Base-by-base conservation (phyloP, 2,329 filamentous ascomycete genomes). In the Alternaria incomplexa region DNA sequence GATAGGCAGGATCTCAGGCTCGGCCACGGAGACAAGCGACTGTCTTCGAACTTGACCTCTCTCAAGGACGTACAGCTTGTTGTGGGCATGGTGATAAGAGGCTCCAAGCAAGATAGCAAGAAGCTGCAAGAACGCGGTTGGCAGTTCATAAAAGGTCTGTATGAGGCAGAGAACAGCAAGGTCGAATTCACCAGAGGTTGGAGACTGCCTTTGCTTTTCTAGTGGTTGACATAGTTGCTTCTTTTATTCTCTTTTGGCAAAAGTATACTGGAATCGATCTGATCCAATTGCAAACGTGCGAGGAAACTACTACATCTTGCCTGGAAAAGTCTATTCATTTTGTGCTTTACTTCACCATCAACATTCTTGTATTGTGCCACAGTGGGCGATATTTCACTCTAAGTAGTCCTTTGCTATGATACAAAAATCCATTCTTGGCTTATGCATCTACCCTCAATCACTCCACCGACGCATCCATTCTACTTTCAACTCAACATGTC, bases 311-410 rank as follows among this genome's bases (percentile, higher is more conserved):
- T 13, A 15, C 30, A 36, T 5, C 32, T n/a, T 40, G 2, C 15
- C 32, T 1, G 4, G 2, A 17, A 40, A 10, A 40, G 7, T 6
- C 32, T 40, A 1, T 40, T 40, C 9, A 40, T 11, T 6, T 17
- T 0, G n/a, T 2, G 0, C 17, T 2, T 10, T 5, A 3, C 1
- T n/a, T n/a, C n/a, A n/a, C n/a, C n/a, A 32, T 13, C 30, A 32
- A 1, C 5, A 5, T 30, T 12, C 1, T 11, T 30, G 12, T 8
- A n/a, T 40, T 2, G 32, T n/a, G 32, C 3, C 15, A 43, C 13
- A 15, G 6, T 6, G 6, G 5, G 11, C 43, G 20, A 13, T 22
- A 3, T 44, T 22, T 22, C 43, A 44, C 43, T 12, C 5, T 13
- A 12, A 20, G 17, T 1, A 44, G n/a, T 1, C n/a, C 17, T 44